Conservation (phyloP, 495 filamentous ascomycete species). For the Annulohypoxylon bovei region DNA sequence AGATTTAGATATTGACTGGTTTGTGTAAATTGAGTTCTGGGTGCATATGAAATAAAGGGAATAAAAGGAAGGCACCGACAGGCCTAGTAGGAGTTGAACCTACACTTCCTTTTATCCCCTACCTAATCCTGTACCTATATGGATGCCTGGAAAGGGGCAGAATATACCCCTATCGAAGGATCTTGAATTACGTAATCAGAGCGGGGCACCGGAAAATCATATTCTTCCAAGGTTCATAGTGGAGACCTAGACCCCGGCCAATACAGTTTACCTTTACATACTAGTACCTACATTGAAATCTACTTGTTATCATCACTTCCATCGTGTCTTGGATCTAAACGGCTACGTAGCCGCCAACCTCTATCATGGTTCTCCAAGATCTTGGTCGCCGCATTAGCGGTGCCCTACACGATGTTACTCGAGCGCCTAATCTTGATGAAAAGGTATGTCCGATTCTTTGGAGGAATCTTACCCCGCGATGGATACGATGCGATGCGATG, state of each 20-base stretch:
- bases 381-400: constrained; percentile 97
- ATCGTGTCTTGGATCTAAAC: constrained; percentile 1
- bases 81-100: no score
- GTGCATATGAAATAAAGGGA: no score
- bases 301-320: not conserved
- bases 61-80: no score
- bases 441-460: constrained; percentile 68
- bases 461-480: constrained; percentile 7
- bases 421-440: constrained; percentile 92
- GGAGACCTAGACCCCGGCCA: not conserved
- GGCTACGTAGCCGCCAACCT: constrained; percentile 25
- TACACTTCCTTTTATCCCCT: no score
- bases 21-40: not conserved
- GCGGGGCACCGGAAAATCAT: constrained; percentile 19
- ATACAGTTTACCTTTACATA: not conserved
- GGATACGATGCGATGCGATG: not conserved
- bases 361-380: constrained; percentile 96
- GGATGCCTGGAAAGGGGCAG: not conserved
- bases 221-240: constrained; percentile 8
- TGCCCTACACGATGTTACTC: constrained; percentile 92
- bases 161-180: not conserved
- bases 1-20: not conserved
- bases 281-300: not conserved
- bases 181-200: not conserved
- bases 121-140: no score